These are phyloP conservation scores for Tolypocladium nubicola DNA, from an alignment of 2,329 filamentous ascomycete genomes.

Conservation along the genomic window DNA sequence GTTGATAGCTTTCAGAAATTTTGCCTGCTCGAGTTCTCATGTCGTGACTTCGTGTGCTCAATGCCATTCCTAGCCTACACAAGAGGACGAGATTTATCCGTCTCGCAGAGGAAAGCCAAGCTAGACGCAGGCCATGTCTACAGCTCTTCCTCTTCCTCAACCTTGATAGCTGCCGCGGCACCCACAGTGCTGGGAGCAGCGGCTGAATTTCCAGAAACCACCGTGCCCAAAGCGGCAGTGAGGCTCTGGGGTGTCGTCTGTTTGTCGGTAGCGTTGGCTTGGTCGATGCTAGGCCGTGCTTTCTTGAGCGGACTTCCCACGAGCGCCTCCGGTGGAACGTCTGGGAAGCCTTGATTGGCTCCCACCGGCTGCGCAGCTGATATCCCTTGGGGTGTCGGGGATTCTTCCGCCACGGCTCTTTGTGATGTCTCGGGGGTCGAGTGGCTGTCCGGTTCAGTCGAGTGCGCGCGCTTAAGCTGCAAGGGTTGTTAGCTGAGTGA, in stretches of 20 bases:
- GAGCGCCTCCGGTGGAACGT: conserved; percentile 25
- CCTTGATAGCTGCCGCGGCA: neutral
- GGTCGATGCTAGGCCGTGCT: conserved; percentile 49
- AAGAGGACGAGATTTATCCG: neutral
- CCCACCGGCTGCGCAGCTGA: conserved; percentile 7
- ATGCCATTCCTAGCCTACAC: neutral
- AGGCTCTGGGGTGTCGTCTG: conserved; percentile 20
- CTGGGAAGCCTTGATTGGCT: conserved; percentile 18
- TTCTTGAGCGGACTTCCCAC: conserved; percentile 69
- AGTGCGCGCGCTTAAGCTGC: conserved; percentile 74
- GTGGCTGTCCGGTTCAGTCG: conserved; percentile 52
- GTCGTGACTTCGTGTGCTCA: neutral
- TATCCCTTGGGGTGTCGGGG: conserved; percentile 15
- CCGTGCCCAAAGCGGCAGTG: conserved; percentile 22
- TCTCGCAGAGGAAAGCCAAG: neutral
- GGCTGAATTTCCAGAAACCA: conserved; percentile 12
- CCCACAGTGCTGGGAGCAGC: neutral
- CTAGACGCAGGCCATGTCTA: neutral
- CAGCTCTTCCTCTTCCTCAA: neutral
- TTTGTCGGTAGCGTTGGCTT: conserved; percentile 12
- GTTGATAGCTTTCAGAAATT: neutral
- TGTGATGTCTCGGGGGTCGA: conserved; percentile 21
- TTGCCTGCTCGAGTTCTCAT: neutral
- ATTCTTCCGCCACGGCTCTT: conserved; percentile 34
- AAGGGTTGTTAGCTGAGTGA: neutral